phyloP scores from a whole-genome alignment of 495 filamentous ascomycete species.

The Penicillium angulare region DNA sequence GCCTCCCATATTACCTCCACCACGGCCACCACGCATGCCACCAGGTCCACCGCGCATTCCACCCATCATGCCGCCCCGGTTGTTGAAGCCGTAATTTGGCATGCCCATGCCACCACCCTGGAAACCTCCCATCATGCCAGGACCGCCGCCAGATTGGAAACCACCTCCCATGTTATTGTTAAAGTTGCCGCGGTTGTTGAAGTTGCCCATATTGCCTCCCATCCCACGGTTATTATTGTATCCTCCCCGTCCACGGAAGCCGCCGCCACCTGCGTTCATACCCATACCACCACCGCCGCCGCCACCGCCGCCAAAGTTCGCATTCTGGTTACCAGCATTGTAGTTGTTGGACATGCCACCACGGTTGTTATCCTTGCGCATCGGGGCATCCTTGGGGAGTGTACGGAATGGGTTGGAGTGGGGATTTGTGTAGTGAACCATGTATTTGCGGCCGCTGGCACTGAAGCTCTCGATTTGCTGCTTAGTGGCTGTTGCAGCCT shows the following conservation, averaged over 20 bases:
- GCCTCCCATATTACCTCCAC: constrained; percentile 57
- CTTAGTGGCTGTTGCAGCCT: constrained; percentile 85
- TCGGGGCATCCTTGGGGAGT: constrained; percentile 84
- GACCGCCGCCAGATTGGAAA: constrained; percentile 42
- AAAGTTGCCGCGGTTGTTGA: constrained; percentile 30
- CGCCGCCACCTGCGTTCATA: constrained; percentile 17
- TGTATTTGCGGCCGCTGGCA: constrained; percentile 61
- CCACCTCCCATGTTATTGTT: constrained; percentile 42
- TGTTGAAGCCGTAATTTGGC: constrained; percentile 60
- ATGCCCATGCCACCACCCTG: constrained; percentile 54
- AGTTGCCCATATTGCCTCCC: constrained; percentile 20
- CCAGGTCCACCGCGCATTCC: constrained; percentile 66
- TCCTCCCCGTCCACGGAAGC: constrained; percentile 51
- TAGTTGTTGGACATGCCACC: constrained; percentile 26
- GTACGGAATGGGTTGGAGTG: constrained; percentile 86
- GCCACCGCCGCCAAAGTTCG: constrained; percentile 28
- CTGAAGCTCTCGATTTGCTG: constrained; percentile 70
- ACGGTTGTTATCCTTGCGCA: constrained; percentile 61
- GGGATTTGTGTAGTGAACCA: constrained; percentile 72
- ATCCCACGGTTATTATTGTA: constrained; percentile 29
- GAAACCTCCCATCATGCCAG: constrained; percentile 61
- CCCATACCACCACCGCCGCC: constrained; percentile 25
- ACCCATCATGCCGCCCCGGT: constrained; percentile 64
- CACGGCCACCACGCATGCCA: constrained; percentile 70
- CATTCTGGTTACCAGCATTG: constrained; percentile 19